phyloP scores from a whole-genome alignment of 768 basidiomycete species.

The Naganishia randhawae region DNA sequence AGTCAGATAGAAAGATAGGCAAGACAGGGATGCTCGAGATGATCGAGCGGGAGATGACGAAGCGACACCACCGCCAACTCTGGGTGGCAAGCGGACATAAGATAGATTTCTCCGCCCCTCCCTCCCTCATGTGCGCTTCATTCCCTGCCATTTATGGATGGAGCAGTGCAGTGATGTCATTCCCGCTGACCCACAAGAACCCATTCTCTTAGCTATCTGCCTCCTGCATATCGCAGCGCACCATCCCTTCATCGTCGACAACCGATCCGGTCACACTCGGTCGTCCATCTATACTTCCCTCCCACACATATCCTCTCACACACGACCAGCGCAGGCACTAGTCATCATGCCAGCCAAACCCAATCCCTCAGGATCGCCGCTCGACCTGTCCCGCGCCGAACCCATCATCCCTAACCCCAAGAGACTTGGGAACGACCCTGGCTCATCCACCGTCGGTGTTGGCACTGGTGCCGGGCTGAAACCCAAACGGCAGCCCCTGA shows the following conservation, averaged over 20 bases:
- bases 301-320: not conserved
- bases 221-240: no score
- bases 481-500: not conserved
- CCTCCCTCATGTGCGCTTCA: constrained; percentile 8
- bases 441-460: not conserved
- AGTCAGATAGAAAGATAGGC: not conserved
- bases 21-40: not conserved
- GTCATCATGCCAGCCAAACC: constrained; percentile 2
- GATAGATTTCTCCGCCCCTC: not conserved
- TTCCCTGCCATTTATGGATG: not conserved
- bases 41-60: constrained; percentile 18
- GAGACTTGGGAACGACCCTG: not conserved
- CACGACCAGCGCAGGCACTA: not conserved
- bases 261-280: not conserved
- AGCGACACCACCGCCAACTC: constrained; percentile 9
- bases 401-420: not conserved
- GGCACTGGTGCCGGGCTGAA: not conserved
- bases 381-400: constrained; percentile 5
- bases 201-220: not conserved
- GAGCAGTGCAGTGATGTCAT: not conserved
- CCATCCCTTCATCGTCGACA: not conserved
- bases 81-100: not conserved
- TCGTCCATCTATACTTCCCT: not conserved
- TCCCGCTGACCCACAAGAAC: not conserved
- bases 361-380: not conserved